Evolutionary conservation across 2,329 filamentous ascomycete species (phyloP).

Genomic region (Curvularia sp.): DNA sequence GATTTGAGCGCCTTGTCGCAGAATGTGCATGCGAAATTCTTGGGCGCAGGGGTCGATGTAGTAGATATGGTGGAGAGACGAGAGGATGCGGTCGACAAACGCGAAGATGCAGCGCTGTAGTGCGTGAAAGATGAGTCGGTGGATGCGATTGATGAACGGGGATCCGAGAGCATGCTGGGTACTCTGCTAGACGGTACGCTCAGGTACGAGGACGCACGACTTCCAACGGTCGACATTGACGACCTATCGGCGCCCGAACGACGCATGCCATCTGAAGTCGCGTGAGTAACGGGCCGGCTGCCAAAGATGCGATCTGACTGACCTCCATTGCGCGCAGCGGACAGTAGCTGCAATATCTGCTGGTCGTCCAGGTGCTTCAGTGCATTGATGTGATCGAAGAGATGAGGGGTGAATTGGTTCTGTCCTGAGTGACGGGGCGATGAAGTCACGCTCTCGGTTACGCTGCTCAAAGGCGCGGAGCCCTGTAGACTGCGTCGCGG

Average conservation of each 20-base stretch:
- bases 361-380: slow-evolving; percentile 51
- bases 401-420: slow-evolving; percentile 44
- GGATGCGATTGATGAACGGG: slow-evolving; percentile 47
- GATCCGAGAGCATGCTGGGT: slow-evolving; percentile 48
- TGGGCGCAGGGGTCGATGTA: slow-evolving; percentile 42
- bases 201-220: slow-evolving; percentile 47
- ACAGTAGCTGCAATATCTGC: slow-evolving; percentile 48
- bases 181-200: slow-evolving; percentile 50
- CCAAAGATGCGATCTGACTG: slow-evolving; percentile 25
- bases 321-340: slow-evolving; percentile 50
- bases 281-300: slow-evolving; percentile 30
- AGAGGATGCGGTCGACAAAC: slow-evolving; percentile 48
- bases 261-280: slow-evolving; percentile 45
- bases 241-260: slow-evolving; percentile 43
- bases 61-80: slow-evolving; percentile 48
- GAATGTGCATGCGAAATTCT: slow-evolving; percentile 55
- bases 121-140: slow-evolving; percentile 49
- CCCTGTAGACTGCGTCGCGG: slow-evolving; percentile 49
- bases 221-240: slow-evolving; percentile 48
- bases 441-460: slow-evolving; percentile 47
- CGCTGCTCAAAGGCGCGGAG: slow-evolving; percentile 46
- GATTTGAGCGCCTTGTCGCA: slow-evolving; percentile 71
- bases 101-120: slow-evolving; percentile 48
- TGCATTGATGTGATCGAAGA: slow-evolving; percentile 51
- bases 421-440: slow-evolving; percentile 47